Evolutionary conservation across 306 rosid genomes (phyloP).

Genomic region (Parietaria judaica): DNA sequence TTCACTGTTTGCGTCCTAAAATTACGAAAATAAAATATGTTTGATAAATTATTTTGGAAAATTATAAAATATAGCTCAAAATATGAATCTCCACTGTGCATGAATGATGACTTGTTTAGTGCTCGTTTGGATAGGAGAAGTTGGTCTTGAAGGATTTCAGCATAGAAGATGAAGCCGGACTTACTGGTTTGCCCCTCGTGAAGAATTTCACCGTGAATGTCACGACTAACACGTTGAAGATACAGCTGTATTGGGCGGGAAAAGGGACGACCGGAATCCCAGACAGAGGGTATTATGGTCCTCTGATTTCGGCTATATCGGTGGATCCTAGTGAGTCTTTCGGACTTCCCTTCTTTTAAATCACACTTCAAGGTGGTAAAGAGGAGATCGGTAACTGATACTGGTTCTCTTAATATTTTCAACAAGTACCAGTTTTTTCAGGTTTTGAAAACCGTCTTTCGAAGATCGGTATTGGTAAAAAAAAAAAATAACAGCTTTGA

Average conservation of each 20-base stretch:
- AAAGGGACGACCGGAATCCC: slow-evolving; percentile 99
- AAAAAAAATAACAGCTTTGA: too few relatives aligned
- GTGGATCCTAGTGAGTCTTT: slow-evolving; percentile 75
- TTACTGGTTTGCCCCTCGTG: slow-evolving; percentile 48
- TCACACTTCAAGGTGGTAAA: too few relatives aligned
- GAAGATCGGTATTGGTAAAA: too few relatives aligned
- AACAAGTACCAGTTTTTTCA: too few relatives aligned
- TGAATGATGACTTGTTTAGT: slow-evolving; percentile 9
- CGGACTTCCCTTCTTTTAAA: not conserved
- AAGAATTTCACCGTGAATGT: slow-evolving; percentile 51
- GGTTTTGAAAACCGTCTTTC: too few relatives aligned
- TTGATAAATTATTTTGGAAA: too few relatives aligned
- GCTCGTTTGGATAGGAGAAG: slow-evolving; percentile 42
- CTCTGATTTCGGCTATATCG: slow-evolving; percentile 81
- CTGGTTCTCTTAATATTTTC: too few relatives aligned
- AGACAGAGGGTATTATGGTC: slow-evolving; percentile 80
- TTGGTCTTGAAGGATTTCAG: slow-evolving; percentile 69
- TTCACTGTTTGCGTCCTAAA: too few relatives aligned
- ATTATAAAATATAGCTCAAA: not conserved
- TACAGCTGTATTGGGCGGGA: slow-evolving; percentile 89
- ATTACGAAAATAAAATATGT: too few relatives aligned
- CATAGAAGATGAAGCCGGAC: slow-evolving; percentile 72
- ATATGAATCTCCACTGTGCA: slow-evolving; percentile 8
- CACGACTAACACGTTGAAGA: slow-evolving; percentile 52
- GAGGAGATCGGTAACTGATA: too few relatives aligned